Percentiles rank a stretch among this genome's conserved stretches.
Conservation (phyloP, 371 early-diverging fungal species). For the Haplosporangium sp. region DNA sequence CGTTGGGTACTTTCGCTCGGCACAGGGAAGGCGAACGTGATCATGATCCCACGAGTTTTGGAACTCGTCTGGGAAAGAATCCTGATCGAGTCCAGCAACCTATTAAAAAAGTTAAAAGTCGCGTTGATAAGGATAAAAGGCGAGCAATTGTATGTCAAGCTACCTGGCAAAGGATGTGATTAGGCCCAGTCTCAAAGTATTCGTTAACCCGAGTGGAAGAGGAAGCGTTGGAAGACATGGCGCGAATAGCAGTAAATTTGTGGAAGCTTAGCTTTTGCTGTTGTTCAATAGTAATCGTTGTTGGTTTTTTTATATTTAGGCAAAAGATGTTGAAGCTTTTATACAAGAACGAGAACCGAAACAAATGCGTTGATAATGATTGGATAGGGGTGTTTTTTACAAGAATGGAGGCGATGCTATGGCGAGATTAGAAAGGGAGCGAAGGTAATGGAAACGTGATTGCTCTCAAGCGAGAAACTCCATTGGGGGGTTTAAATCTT, state of each 20-base stretch:
- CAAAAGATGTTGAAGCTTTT: background rate
- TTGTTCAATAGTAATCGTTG: background rate
- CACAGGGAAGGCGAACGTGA: conserved; percentile 48
- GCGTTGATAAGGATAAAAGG: background rate
- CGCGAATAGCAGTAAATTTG: background rate
- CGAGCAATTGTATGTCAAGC: background rate
- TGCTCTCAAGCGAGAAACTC: background rate
- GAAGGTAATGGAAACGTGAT: conserved; percentile 30
- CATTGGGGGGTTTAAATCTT: background rate
- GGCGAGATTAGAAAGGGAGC: conserved; percentile 33
- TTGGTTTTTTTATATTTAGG: background rate
- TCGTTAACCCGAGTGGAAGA: conserved; percentile 3
- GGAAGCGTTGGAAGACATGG: conserved; percentile 7
- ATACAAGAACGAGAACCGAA: background rate
- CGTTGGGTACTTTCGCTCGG: conserved; percentile 25
- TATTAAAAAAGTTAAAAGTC: background rate
- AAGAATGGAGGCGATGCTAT: background rate
- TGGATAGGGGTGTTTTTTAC: background rate
- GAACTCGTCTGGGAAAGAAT: conserved; percentile 26
- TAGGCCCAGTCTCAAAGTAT: conserved; percentile 48
- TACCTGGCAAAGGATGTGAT: conserved; percentile 48
- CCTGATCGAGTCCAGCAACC: conserved; percentile 40
- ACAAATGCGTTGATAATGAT: background rate
- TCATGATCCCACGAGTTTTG: conserved; percentile 43
- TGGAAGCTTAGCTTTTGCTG: background rate